Percentiles rank a stretch among this genome's conserved stretches.
Conservation (phyloP, 2,329 filamentous ascomycete species). For the Mycosphaerelloides madeirae region DNA sequence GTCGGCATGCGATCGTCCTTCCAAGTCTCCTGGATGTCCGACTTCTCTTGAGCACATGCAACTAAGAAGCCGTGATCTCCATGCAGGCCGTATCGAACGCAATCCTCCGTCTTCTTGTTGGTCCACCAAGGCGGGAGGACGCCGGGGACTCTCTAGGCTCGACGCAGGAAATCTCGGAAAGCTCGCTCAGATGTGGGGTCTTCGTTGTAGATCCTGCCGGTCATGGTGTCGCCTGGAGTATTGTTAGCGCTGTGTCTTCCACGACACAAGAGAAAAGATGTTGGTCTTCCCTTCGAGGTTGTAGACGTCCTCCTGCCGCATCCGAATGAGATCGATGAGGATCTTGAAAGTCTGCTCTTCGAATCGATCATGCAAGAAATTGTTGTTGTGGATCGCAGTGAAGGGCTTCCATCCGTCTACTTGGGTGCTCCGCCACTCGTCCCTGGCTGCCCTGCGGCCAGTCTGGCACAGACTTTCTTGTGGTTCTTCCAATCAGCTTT, state of each 20-base stretch:
- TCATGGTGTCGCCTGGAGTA: constrained; percentile 8
- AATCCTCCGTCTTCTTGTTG: constrained; percentile 9
- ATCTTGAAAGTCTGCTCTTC: constrained; percentile 20
- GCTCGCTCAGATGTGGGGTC: constrained; percentile 10
- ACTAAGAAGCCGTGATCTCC: constrained; percentile 5
- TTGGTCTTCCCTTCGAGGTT: constrained; percentile 4
- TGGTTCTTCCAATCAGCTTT: constrained; percentile 32
- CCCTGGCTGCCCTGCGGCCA: neutral
- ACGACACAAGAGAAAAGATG: too few species aligned
- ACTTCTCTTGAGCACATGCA: constrained; percentile 7
- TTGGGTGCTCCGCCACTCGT: neutral
- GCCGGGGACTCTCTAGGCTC: constrained; percentile 8
- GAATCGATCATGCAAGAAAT: constrained; percentile 20
- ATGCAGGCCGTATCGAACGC: constrained; percentile 7
- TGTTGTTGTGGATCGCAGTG: constrained; percentile 13
- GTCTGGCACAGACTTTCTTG: constrained; percentile 29
- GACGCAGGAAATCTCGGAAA: constrained; percentile 11
- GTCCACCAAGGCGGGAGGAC: constrained; percentile 18
- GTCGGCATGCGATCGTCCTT: constrained; percentile 6
- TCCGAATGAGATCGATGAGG: constrained; percentile 22
- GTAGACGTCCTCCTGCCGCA: constrained; percentile 19
- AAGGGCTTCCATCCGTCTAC: constrained; percentile 8
- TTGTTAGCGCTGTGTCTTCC: neutral
- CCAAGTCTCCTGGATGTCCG: constrained; percentile 13
- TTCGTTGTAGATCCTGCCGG: constrained; percentile 11